Base-by-base conservation (phyloP, 2,329 filamentous ascomycete species). In the Sarocladium strictum region DNA sequence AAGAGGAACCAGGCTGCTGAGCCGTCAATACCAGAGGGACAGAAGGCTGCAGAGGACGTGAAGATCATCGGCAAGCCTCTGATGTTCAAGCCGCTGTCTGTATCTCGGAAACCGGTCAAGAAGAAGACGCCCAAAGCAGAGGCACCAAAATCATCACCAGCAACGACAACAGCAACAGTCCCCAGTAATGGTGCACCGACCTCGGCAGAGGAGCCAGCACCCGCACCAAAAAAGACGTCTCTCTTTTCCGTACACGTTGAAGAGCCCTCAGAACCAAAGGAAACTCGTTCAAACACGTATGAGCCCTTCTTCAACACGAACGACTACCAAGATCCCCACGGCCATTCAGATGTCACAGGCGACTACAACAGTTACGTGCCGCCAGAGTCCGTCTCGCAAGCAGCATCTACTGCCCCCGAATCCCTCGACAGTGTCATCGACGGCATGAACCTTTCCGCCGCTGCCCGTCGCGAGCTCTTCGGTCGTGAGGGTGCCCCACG, bases 31-130 rank as follows among this genome's bases (percentile, higher is more conserved):
- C 76, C 79, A 1, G 74, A 73, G 12, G 78, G 79, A 40, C 77
- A 83, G 62, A 83, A 83, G 63, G 70, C 78, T 24, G 79, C 78
- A n/a, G 76, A 80, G 2, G 82, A 86, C 56, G 79, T 87, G 15
- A 86, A 89, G 70, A 70, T 88, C 14, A 80, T 86, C 2, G 89
- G 88, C 19, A 94, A 92, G 62, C 83, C 90, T 12, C 82, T 92
- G 69, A 89, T 90, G 83, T 97, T 97, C 69, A 88, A 86, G 65
- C 93, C 93, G 3, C 75, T 97, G 35, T 96, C 92, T 1, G 91
- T 97, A 14, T 83, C 85, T 15, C 80, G 89, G 58, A 90, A 87
- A 58, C 78, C 84, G 27, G 81, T 80, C 58, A 90, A 88, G 72
- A 90, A 86, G 72, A 85, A 80, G 63, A 73, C 76, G 55, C 67